Evolutionary conservation across 2,329 filamentous ascomycete species (phyloP), one percentile per base, ranked within the genome.

Genomic region (Cladophialophora immunda): DNA sequence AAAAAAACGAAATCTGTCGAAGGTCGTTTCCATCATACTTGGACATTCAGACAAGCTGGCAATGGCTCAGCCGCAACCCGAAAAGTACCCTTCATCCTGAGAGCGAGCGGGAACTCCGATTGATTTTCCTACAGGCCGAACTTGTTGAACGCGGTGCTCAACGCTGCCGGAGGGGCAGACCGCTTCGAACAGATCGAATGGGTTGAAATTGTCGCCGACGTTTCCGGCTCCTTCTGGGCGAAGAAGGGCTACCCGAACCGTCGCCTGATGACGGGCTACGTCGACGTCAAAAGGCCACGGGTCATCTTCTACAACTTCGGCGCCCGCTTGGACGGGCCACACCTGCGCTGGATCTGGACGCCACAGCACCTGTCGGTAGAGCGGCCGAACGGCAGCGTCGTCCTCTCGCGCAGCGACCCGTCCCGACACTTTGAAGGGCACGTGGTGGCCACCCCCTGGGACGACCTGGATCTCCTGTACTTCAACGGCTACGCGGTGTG

Each of bases 331-430:
- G 52, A 55, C 52, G 22, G 41, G 19, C 56, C 29, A 11, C 32
- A 38, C 19, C 56, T 38, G 17, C 17, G 32, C 8, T 58, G 32
- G 56, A 58, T 58, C 56, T 58, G 56, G 56, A 58, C 56, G n/a
- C 32, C 32, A 2, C 29, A 58, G 19, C 9, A 58, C 32, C 32
- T 58, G 17, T 38, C n/a, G 3, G 27, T 58, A 8, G 56, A 58
- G 27, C 32, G 32, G 7, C 8, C 56, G 3, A 32, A 58, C 22
- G 56, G 56, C 19, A 38, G 27, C n/a, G 36, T 58, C 9, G 13
- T 58, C 32, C n/a, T 25, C n/a, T 58, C 56, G 8, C 56, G 56
- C 19, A n/a, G 27, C 7, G 36, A 58, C 36, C 32, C 56, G 7
- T 22, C 9, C 32, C 9, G 25, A n/a, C 36, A 45, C 36, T 59